Conservation (phyloP, 345 rosid species). For the Dovyalis caffra region DNA sequence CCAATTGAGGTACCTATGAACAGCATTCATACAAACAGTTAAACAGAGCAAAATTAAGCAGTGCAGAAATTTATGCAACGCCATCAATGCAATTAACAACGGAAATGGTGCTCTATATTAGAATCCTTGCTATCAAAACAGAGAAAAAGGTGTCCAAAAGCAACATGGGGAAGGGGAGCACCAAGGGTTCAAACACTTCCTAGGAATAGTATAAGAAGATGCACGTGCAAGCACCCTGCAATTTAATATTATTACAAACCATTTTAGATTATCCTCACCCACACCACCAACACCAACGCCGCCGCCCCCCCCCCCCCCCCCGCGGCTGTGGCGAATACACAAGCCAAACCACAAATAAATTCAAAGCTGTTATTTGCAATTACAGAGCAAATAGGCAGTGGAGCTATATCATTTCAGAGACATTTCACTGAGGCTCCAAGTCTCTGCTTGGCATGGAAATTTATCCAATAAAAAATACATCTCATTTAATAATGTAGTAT, state of each 20-base stretch:
- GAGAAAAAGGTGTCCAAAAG: not conserved
- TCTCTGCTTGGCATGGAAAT: not conserved
- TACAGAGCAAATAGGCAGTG: not conserved
- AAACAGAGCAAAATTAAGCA: not conserved
- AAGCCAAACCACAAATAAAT: not conserved
- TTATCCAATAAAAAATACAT: not conserved
- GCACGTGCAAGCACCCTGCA: not conserved
- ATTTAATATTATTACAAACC: not conserved
- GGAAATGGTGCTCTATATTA: not conserved
- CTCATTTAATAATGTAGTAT: not conserved
- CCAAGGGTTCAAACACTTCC: not conserved
- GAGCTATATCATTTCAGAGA: not conserved
- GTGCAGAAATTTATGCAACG: not conserved
- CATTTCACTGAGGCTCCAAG: not conserved
- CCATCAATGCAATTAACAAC: not conserved
- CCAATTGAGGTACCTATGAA: conserved; percentile 84
- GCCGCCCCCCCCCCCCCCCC: too few species aligned
- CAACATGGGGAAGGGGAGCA: not conserved
- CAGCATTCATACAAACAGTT: not conserved
- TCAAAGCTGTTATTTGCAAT: not conserved
- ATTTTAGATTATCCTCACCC: not conserved
- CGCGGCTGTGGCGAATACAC: too few species aligned
- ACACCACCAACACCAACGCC: too few species aligned
- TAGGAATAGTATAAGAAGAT: not conserved
- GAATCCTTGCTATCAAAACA: not conserved